A percentile compares a stretch with the other conserved stretches of the same genome.
Evolutionary conservation across 2,329 filamentous ascomycete genomes (phyloP).

Genomic region (Colletotrichum cuscutae): DNA sequence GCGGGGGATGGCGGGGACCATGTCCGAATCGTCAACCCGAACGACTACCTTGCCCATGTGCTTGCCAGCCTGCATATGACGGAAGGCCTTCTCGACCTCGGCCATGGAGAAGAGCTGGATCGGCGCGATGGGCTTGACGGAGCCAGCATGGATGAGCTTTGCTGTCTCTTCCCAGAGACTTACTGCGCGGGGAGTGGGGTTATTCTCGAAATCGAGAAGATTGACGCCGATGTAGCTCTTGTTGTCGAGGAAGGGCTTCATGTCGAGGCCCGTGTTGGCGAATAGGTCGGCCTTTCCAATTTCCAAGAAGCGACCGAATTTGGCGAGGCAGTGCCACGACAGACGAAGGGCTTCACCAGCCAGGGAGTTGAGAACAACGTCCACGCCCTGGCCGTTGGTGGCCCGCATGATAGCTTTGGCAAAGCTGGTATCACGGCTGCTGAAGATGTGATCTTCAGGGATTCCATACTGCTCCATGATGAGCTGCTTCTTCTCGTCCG

Average conservation of each 20-base stretch:
- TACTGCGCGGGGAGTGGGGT: conserved; percentile 41
- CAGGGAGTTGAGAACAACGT: conserved; percentile 53
- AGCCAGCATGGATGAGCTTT: conserved; percentile 34
- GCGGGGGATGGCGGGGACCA: conserved; percentile 7
- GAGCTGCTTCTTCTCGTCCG: conserved; percentile 42
- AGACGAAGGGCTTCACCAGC: conserved; percentile 53
- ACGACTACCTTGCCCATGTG: conserved; percentile 52
- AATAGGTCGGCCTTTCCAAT: conserved; percentile 52
- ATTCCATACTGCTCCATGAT: conserved; percentile 42
- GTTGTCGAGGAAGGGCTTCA: conserved; percentile 57
- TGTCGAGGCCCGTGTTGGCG: conserved; percentile 55
- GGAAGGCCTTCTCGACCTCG: conserved; percentile 46
- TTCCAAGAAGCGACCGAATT: conserved; percentile 58
- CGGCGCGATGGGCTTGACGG: conserved; percentile 41
- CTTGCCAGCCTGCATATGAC: conserved; percentile 47
- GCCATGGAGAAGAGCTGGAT: conserved; percentile 40
- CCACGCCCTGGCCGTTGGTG: conserved; percentile 45
- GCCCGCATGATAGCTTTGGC: conserved; percentile 40
- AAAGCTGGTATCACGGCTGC: conserved; percentile 44
- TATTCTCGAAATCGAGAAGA: conserved; percentile 40
- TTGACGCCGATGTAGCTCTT: conserved; percentile 58
- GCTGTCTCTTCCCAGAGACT: conserved; percentile 38
- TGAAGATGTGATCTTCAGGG: conserved; percentile 41
- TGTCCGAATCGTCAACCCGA: conserved; percentile 7
- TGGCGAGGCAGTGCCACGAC: conserved; percentile 55